Conservation (phyloP, 345 rosid species). For the Melaleuca quinquenervia region DNA sequence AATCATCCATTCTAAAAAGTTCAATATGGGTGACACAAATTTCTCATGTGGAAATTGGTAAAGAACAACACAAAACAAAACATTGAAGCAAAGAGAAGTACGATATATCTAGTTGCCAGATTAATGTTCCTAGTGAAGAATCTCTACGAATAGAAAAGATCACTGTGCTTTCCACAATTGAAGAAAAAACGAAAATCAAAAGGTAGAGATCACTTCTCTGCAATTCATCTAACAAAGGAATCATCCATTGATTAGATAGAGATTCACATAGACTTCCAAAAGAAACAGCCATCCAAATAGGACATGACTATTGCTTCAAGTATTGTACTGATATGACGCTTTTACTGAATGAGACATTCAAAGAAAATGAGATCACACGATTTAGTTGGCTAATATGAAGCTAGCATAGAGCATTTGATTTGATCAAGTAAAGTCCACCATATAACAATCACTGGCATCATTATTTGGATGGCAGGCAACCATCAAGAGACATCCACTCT, state of each 20-base stretch:
- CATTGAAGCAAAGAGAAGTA: no score
- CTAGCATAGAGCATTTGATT: not conserved
- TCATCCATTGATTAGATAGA: not conserved
- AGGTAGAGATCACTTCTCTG: not conserved
- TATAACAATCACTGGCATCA: not conserved
- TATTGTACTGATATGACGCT: not conserved
- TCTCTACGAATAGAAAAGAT: no score
- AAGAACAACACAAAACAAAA: not conserved
- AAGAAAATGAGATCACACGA: not conserved
- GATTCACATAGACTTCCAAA: not conserved
- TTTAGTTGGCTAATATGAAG: not conserved
- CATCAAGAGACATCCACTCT: not conserved
- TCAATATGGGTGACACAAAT: not conserved
- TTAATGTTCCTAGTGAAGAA: not conserved
- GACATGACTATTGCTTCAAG: not conserved
- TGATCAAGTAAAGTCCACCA: not conserved
- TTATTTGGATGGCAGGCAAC: not conserved
- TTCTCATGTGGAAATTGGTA: not conserved
- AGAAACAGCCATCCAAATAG: not conserved
- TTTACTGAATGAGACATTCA: not conserved
- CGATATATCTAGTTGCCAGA: not conserved
- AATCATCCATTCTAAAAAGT: no score
- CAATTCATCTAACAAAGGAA: not conserved
- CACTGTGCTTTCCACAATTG: not conserved
- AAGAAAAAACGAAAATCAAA: not conserved